phyloP scores from a whole-genome alignment of 2,329 filamentous ascomycete species.

The Periconia sp. region DNA sequence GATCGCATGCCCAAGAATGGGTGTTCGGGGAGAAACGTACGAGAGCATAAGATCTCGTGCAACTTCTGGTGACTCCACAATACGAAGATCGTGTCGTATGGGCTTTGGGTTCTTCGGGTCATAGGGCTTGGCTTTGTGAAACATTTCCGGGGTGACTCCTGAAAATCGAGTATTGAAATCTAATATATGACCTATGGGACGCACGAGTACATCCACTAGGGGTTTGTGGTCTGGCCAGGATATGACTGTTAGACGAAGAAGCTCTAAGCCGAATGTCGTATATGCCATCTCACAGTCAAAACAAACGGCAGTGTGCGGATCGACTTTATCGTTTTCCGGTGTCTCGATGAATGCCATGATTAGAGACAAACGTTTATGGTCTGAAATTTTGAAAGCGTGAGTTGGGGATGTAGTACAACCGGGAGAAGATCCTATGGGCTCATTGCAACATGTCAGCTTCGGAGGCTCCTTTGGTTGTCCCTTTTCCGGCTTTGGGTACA shows the following conservation, averaged over 20 bases:
- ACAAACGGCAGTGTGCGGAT: slow-evolving; percentile 63
- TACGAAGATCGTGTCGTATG: slow-evolving; percentile 55
- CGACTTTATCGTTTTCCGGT: slow-evolving; percentile 60
- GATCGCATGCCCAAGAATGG: slow-evolving; percentile 87
- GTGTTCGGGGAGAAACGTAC: slow-evolving; percentile 73
- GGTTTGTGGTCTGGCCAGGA: slow-evolving; percentile 78
- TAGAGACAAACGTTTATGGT: slow-evolving; percentile 73
- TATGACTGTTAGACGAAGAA: slow-evolving; percentile 86
- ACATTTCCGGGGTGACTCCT: slow-evolving; percentile 78
- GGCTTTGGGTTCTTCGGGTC: slow-evolving; percentile 26
- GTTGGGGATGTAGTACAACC: slow-evolving; percentile 73
- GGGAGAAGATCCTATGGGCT: slow-evolving; percentile 70
- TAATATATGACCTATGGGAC: slow-evolving; percentile 78
- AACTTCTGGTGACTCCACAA: slow-evolving; percentile 72
- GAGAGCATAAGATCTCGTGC: slow-evolving; percentile 79
- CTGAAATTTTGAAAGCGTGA: slow-evolving; percentile 86
- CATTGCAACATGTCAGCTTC: slow-evolving; percentile 77
- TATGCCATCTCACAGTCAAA: slow-evolving; percentile 99
- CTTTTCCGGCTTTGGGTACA: slow-evolving; percentile 54
- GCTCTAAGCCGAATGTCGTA: slow-evolving; percentile 82
- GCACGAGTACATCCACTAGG: slow-evolving; percentile 82
- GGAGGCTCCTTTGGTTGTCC: slow-evolving; percentile 57
- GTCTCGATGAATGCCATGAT: slow-evolving; percentile 80
- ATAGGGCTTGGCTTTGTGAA: slow-evolving; percentile 61
- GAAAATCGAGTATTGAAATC: slow-evolving; percentile 93